phyloP scores from a whole-genome alignment of 208 protist genomes.

The Trypanosoma avium region DNA sequence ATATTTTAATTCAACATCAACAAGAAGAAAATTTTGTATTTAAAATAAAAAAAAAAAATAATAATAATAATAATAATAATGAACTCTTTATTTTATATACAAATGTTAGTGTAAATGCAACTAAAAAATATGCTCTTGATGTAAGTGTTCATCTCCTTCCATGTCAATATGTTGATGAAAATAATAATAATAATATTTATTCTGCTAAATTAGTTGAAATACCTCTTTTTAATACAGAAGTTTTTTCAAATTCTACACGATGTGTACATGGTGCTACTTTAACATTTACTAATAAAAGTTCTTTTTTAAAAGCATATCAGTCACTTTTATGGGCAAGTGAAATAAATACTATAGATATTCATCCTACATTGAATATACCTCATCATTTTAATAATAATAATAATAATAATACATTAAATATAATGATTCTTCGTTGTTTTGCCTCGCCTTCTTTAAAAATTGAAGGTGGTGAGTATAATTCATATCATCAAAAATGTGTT shows the following conservation, averaged over 20 bases:
- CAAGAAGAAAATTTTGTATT: conserved; percentile 19
- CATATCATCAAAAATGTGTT: neutral
- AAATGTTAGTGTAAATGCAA: conserved; percentile 59
- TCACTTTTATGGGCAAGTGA: conserved; percentile 82
- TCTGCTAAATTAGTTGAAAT: conserved; percentile 45
- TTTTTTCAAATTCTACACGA: conserved; percentile 38
- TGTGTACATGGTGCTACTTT: conserved; percentile 66
- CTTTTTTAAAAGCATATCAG: conserved; percentile 83
- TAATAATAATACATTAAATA: conserved; percentile 12
- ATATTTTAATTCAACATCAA: neutral
- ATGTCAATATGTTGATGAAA: conserved; percentile 32
- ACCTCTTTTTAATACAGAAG: conserved; percentile 56
- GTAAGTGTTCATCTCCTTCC: conserved; percentile 74
- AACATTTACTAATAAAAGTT: conserved; percentile 63
- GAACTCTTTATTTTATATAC: conserved; percentile 54
- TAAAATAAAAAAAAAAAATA: neutral
- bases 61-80: neutral
- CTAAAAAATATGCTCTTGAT: conserved; percentile 65
- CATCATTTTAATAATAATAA: conserved; percentile 16
- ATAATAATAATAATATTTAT: conserved; percentile 30
- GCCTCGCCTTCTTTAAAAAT: conserved; percentile 46
- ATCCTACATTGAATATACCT: conserved; percentile 1
- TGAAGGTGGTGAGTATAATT: no score
- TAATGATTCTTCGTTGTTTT: conserved; percentile 52
- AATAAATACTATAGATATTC: conserved; percentile 67